Percentiles rank a stretch among this genome's conserved stretches.
These are phyloP conservation scores for Termitomyces sp. DNA, from an alignment of 1,284 basidiomycete genomes.

Conservation along the genomic window DNA sequence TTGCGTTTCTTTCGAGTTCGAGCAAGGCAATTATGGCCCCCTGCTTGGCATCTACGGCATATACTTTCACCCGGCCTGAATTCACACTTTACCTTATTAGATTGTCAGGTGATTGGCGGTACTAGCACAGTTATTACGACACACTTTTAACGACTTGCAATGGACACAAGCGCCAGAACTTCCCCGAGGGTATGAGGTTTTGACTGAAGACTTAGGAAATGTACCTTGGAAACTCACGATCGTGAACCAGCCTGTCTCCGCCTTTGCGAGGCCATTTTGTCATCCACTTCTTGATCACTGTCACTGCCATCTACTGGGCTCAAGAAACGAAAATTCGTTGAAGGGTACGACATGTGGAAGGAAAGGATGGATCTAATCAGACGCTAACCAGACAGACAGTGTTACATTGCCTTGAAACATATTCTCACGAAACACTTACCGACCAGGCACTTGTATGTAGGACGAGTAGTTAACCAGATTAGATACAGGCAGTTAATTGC, in stretches of 20 bases:
- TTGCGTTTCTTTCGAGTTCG: slow-evolving; percentile 52
- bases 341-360: slow-evolving; percentile 6
- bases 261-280: slow-evolving; percentile 8
- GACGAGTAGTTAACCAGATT: background rate
- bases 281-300: slow-evolving; percentile 19
- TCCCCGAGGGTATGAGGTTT: background rate
- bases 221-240: slow-evolving; percentile 20
- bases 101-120: background rate
- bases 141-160: slow-evolving; percentile 56
- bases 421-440: background rate
- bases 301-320: slow-evolving; percentile 21
- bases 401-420: background rate
- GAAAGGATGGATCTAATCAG: background rate
- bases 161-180: slow-evolving; percentile 49
- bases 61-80: slow-evolving; percentile 37
- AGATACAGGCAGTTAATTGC: background rate
- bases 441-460: background rate
- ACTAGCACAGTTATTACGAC: background rate
- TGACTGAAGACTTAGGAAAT: background rate
- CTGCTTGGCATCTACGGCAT: slow-evolving; percentile 42
- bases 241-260: slow-evolving; percentile 16
- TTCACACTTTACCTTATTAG: slow-evolving; percentile 46
- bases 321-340: slow-evolving; percentile 18
- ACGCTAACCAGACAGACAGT: background rate
- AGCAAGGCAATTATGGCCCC: slow-evolving; percentile 44